Conservation (phyloP, 2,329 filamentous ascomycete species). For the Verruconis gallopava region DNA sequence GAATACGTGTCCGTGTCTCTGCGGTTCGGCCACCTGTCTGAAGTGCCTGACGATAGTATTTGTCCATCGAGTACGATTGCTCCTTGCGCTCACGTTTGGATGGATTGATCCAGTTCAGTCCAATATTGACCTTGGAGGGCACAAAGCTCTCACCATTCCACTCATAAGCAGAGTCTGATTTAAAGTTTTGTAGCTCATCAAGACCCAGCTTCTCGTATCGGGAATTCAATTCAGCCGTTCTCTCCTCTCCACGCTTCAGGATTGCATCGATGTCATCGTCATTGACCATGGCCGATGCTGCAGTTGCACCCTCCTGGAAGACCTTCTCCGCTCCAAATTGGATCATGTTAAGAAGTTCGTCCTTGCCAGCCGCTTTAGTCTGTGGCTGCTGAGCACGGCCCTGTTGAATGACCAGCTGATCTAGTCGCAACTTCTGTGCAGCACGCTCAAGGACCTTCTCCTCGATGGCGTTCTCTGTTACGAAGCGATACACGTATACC, state of each 20-base stretch:
- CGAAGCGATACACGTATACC: slow-evolving; percentile 89
- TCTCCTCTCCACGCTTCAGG: slow-evolving; percentile 70
- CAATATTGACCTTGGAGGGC: slow-evolving; percentile 70
- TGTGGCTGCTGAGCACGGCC: slow-evolving; percentile 72
- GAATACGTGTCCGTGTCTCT: slow-evolving; percentile 85
- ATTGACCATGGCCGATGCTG: slow-evolving; percentile 41
- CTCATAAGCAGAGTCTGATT: slow-evolving; percentile 91
- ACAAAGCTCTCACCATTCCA: slow-evolving; percentile 98
- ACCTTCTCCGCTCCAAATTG: slow-evolving; percentile 96
- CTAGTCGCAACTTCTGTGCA: slow-evolving; percentile 88
- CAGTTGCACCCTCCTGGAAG: slow-evolving; percentile 56
- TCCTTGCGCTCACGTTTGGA: slow-evolving; percentile 97
- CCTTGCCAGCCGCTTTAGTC: slow-evolving; percentile 88
- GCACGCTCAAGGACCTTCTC: slow-evolving; percentile 96
- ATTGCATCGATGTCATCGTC: slow-evolving; percentile 90
- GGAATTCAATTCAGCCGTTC: slow-evolving; percentile 79
- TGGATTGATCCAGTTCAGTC: slow-evolving; percentile 93
- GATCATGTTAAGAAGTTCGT: slow-evolving; percentile 94
- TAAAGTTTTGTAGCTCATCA: slow-evolving; percentile 95
- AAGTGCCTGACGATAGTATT: slow-evolving; percentile 90
- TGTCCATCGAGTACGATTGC: slow-evolving; percentile 95
- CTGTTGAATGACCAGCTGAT: slow-evolving; percentile 96
- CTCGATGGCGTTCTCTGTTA: slow-evolving; percentile 96
- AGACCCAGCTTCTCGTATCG: slow-evolving; percentile 96
- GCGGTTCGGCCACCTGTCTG: slow-evolving; percentile 66